These are phyloP conservation scores for Pseudocercospora musae DNA, from an alignment of 2,329 filamentous ascomycete genomes.

Conservation along the genomic window DNA sequence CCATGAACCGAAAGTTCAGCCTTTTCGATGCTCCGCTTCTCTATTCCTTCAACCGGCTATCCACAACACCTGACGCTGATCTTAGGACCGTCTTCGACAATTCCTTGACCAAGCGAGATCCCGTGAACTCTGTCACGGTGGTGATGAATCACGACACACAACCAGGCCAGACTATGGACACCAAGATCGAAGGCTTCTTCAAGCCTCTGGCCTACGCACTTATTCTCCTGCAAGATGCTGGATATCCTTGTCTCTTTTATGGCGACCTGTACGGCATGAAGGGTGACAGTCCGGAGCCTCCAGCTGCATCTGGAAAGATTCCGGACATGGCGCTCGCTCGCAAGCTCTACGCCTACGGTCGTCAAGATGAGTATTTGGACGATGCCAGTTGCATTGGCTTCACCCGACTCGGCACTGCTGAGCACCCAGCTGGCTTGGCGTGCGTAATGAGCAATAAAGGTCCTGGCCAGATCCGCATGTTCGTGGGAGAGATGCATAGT, in stretches of 20 bases:
- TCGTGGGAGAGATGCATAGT: constrained; percentile 50
- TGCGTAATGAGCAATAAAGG: constrained; percentile 42
- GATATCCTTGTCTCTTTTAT: constrained; percentile 66
- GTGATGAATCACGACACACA: constrained; percentile 66
- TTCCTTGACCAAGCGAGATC: constrained; percentile 18
- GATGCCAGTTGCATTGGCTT: constrained; percentile 60
- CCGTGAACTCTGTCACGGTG: constrained; percentile 16
- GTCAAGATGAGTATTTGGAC: constrained; percentile 62
- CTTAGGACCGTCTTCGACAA: constrained; percentile 44
- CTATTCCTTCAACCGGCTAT: constrained; percentile 56
- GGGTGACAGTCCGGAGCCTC: constrained; percentile 48
- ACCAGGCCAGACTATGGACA: constrained; percentile 60
- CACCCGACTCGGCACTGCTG: constrained; percentile 51
- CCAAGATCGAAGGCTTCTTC: constrained; percentile 63
- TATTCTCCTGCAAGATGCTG: constrained; percentile 62
- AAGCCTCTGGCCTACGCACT: constrained; percentile 68
- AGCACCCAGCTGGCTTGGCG: constrained; percentile 51
- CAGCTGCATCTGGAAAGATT: constrained; percentile 39
- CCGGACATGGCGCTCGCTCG: constrained; percentile 59
- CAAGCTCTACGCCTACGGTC: constrained; percentile 63
- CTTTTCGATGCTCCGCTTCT: constrained; percentile 68
- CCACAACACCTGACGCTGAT: constrained; percentile 56
- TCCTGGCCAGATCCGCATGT: constrained; percentile 54
- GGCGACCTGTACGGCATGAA: constrained; percentile 64
- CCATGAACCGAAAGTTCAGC: constrained; percentile 54